phyloP scores from a whole-genome alignment of 2,329 filamentous ascomycete genomes.

The Diaporthe citrichinensis region DNA sequence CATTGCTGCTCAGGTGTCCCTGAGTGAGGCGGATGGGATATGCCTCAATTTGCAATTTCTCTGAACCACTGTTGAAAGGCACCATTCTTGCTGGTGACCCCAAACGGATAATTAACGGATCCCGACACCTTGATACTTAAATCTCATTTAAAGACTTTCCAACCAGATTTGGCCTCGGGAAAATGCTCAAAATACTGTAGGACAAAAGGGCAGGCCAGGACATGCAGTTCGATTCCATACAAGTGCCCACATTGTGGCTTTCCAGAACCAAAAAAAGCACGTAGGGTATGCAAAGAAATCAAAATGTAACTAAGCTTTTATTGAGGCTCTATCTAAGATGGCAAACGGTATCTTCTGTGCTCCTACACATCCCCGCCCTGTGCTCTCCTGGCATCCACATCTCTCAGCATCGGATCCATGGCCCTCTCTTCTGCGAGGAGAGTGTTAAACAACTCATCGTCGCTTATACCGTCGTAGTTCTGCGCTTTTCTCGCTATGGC shows the following conservation, averaged over 20 bases:
- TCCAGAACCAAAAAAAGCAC: neutral
- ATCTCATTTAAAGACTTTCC: neutral
- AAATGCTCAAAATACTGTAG: neutral
- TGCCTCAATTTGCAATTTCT: neutral
- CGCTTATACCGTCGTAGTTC: neutral
- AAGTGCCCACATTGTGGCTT: neutral
- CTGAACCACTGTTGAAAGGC: neutral
- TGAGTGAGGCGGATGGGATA: neutral
- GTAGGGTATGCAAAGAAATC: neutral
- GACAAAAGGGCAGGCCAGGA: neutral
- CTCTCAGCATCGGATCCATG: constrained; percentile 20
- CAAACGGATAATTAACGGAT: no score
- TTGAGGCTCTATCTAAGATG: neutral
- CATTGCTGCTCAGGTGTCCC: neutral
- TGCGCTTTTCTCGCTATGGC: neutral
- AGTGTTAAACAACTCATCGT: neutral
- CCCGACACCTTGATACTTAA: neutral
- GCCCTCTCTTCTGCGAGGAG: constrained; percentile 15
- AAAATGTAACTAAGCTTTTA: neutral
- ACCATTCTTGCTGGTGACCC: neutral
- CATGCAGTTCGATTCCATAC: neutral
- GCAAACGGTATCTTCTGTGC: no score
- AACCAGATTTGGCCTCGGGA: neutral
- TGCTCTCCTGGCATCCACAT: neutral
- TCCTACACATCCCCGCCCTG: neutral